Evolutionary conservation across 257 asterid genomes (phyloP).

Genomic region (Lycium ferocissimum): DNA sequence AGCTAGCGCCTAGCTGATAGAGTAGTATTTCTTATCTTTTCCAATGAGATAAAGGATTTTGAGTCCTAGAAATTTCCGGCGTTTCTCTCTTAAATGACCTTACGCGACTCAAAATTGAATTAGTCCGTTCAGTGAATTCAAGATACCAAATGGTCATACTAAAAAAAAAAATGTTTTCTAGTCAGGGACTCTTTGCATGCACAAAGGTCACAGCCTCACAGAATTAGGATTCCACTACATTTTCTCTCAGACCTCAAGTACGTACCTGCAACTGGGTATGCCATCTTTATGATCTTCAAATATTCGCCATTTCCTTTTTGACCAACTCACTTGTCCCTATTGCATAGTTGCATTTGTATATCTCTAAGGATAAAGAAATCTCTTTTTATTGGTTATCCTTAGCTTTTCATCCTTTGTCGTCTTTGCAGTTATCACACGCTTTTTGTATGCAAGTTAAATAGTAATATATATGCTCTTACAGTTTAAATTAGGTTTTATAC

Average conservation of each 20-base stretch:
- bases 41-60: too few relatives aligned
- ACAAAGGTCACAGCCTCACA: neutral
- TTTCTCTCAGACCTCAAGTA: neutral
- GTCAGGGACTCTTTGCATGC: neutral
- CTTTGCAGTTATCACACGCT: neutral
- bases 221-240: neutral
- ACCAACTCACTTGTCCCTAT: neutral
- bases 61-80: too few relatives aligned
- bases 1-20: too few relatives aligned
- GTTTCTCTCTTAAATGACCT: neutral
- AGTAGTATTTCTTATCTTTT: too few relatives aligned
- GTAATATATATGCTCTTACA: neutral
- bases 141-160: neutral
- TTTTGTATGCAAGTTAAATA: neutral
- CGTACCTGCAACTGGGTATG: neutral
- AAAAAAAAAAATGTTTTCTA: neutral
- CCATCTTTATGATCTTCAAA: neutral
- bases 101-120: neutral
- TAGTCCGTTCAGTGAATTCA: neutral
- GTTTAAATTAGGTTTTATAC: neutral
- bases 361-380: neutral
- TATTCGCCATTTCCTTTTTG: neutral
- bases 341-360: constrained; percentile 12
- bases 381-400: neutral
- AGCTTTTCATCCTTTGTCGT: constrained; percentile 18